Conservation (phyloP, 1,139 yeast species). For the Taiozyma sp. region DNA sequence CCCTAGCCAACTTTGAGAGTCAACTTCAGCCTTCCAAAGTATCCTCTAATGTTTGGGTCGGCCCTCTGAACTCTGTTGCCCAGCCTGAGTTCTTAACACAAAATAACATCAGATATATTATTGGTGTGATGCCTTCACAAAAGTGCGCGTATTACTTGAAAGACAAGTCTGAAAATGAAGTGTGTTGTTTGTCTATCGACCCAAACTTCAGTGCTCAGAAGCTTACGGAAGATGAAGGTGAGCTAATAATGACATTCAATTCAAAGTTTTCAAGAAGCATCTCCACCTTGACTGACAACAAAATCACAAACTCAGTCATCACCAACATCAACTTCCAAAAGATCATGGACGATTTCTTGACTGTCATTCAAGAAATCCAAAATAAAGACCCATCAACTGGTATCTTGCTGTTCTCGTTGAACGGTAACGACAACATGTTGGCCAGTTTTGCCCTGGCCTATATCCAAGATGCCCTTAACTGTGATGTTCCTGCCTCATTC, state of each 20-base stretch:
- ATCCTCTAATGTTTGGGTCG: slow-evolving; percentile 28
- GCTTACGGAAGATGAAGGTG: slow-evolving; percentile 23
- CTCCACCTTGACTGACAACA: slow-evolving; percentile 16
- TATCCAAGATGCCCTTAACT: slow-evolving; percentile 20
- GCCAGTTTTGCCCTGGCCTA: slow-evolving; percentile 18
- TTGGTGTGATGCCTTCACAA: slow-evolving; percentile 22
- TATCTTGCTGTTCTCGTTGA: slow-evolving; percentile 20
- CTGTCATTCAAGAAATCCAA: slow-evolving; percentile 15
- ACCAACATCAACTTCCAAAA: slow-evolving; percentile 22
- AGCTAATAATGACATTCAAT: slow-evolving; percentile 20
- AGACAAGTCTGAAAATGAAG: slow-evolving; percentile 14
- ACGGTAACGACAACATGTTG: slow-evolving; percentile 24
- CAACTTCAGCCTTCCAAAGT: slow-evolving; percentile 28
- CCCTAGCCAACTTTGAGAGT: slow-evolving; percentile 23
- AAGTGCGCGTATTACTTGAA: slow-evolving; percentile 20
- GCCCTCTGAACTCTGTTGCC: slow-evolving; percentile 30
- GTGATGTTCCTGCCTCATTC: slow-evolving; percentile 18
- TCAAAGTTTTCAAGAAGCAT: slow-evolving; percentile 18
- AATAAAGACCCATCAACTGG: slow-evolving; percentile 21
- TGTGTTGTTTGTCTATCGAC: slow-evolving; percentile 20
- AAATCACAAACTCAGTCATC: slow-evolving; percentile 19
- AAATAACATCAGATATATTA: slow-evolving; percentile 23
- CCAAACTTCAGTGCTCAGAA: slow-evolving; percentile 21
- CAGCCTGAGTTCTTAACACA: slow-evolving; percentile 25
- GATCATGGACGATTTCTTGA: slow-evolving; percentile 17